Conservation (phyloP, 2,329 filamentous ascomycete species). For the Aureobasidium sp. region DNA sequence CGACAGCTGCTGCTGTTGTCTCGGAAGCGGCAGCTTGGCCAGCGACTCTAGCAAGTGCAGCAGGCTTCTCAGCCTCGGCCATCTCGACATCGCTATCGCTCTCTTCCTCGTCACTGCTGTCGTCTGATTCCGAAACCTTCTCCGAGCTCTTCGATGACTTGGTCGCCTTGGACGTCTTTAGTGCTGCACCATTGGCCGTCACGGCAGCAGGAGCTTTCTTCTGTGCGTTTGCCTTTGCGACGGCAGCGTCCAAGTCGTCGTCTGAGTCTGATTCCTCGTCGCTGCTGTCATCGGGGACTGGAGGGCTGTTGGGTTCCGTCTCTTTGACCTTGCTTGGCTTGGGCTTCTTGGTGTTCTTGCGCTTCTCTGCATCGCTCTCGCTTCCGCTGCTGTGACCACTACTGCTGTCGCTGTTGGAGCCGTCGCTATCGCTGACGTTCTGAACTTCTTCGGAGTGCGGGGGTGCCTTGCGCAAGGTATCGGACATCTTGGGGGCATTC, state of each 20-base stretch:
- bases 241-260: not conserved
- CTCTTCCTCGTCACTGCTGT: conserved; percentile 17
- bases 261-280: conserved; percentile 13
- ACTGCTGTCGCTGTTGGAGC: conserved; percentile 22
- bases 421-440: conserved; percentile 22
- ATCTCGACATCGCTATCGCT: conserved; percentile 20
- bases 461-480: conserved; percentile 20
- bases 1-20: not conserved
- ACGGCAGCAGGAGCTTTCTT: conserved; percentile 17
- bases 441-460: conserved; percentile 27
- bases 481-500: conserved; percentile 20
- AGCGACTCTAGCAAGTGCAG: not conserved
- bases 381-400: conserved; percentile 27
- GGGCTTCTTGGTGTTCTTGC: conserved; percentile 20
- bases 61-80: conserved; percentile 18
- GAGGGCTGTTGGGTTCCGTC: conserved; percentile 20
- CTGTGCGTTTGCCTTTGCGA: conserved; percentile 4
- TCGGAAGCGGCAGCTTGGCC: not conserved
- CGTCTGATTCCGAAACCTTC: conserved; percentile 16
- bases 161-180: conserved; percentile 24
- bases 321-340: conserved; percentile 19
- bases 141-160: not conserved
- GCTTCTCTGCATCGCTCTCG: conserved; percentile 25
- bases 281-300: conserved; percentile 19
- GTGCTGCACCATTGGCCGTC: conserved; percentile 19